Percentiles rank a stretch among this genome's conserved stretches.
phyloP scores from a whole-genome alignment of 2,329 filamentous ascomycete species.

The Mycosphaerella sp. region DNA sequence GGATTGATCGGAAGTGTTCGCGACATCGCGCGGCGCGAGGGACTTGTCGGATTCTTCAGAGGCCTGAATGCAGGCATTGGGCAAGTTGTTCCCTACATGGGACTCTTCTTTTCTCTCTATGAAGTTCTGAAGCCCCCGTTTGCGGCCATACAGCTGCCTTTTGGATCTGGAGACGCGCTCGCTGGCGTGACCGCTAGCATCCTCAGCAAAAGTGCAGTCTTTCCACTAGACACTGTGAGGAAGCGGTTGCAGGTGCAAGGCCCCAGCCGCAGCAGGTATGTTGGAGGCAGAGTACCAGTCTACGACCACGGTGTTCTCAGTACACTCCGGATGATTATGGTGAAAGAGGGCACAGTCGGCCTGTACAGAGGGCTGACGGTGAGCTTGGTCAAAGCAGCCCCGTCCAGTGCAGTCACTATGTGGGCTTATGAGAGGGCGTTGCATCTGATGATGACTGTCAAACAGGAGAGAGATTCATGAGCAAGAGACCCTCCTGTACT shows the following conservation, averaged over 20 bases:
- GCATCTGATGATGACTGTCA: conserved; percentile 29
- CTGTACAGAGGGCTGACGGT: conserved; percentile 85
- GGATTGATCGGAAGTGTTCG: conserved; percentile 62
- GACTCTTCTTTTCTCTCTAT: conserved; percentile 87
- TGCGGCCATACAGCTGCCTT: conserved; percentile 46
- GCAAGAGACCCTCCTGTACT: neutral
- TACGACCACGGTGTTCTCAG: conserved; percentile 62
- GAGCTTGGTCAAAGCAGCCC: conserved; percentile 85
- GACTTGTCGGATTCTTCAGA: conserved; percentile 74
- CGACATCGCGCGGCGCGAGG: conserved; percentile 71
- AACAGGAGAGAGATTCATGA: neutral
- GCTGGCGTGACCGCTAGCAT: conserved; percentile 76
- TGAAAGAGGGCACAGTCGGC: conserved; percentile 67
- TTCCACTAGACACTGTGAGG: conserved; percentile 84
- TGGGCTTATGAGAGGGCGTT: conserved; percentile 86
- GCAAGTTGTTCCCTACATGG: conserved; percentile 96
- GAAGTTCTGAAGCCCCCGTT: conserved; percentile 57
- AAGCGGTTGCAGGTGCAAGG: conserved; percentile 96
- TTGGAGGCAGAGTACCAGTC: conserved; percentile 71
- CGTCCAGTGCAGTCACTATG: conserved; percentile 86
- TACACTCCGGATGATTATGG: conserved; percentile 62
- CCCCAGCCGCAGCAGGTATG: conserved; percentile 69
- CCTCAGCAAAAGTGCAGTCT: conserved; percentile 79
- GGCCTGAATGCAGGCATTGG: conserved; percentile 73
- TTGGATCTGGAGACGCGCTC: conserved; percentile 72